phyloP scores from a whole-genome alignment of 1,139 yeast genomes.

The Yamadazyma oceani region DNA sequence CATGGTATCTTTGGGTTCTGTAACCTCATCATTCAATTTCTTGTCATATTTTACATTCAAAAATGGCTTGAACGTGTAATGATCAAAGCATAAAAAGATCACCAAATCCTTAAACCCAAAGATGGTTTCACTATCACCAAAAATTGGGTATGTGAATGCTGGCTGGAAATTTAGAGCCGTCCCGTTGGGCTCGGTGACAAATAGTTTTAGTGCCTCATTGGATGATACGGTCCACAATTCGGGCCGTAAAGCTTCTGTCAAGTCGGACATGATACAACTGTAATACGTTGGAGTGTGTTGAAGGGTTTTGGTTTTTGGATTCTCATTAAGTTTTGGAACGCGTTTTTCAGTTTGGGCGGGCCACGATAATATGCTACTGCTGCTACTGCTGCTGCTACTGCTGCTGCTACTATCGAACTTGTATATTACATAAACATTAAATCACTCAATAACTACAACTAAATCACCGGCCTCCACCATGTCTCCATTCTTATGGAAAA shows the following conservation, averaged over 20 bases:
- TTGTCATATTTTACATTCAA: slow-evolving; percentile 56
- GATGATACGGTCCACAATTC: slow-evolving; percentile 71
- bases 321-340: no score
- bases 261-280: slow-evolving; percentile 1
- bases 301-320: neutral
- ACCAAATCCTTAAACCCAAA: slow-evolving; percentile 77
- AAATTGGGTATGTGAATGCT: slow-evolving; percentile 84
- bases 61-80: slow-evolving; percentile 46
- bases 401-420: no score
- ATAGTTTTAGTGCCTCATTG: slow-evolving; percentile 60
- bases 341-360: neutral
- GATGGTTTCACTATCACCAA: slow-evolving; percentile 86
- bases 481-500: slow-evolving; percentile 83
- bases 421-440: neutral
- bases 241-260: slow-evolving; percentile 38
- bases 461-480: slow-evolving; percentile 96
- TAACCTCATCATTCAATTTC: slow-evolving; percentile 51
- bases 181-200: slow-evolving; percentile 52
- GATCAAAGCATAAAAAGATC: slow-evolving; percentile 48
- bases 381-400: no score
- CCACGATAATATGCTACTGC: neutral
- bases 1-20: slow-evolving; percentile 53
- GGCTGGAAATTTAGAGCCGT: slow-evolving; percentile 65
- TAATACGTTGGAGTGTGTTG: neutral
- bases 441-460: slow-evolving; percentile 68